Evolutionary conservation across 169 alveolate genomes (phyloP).

Genomic region (Besnoitia besnoiti): DNA sequence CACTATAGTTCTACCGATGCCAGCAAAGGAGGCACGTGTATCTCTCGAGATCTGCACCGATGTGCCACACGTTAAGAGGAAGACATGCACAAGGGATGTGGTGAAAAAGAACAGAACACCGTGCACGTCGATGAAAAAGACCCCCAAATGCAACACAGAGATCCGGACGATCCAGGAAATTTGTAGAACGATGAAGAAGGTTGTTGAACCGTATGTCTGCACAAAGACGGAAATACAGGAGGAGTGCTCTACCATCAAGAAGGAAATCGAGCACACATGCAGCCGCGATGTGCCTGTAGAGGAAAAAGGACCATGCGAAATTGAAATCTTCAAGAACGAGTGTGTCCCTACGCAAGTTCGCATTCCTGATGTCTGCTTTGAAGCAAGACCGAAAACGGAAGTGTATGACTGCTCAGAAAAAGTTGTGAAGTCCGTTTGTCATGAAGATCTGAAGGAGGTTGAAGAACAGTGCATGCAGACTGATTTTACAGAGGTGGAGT

Average conservation of each 20-base stretch:
- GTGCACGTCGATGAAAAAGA: not conserved
- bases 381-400: slow-evolving; percentile 33
- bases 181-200: slow-evolving; percentile 25
- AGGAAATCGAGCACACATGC: slow-evolving; percentile 14
- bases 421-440: not conserved
- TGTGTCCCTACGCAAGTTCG: slow-evolving; percentile 34
- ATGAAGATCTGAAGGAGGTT: slow-evolving; percentile 7
- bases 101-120: slow-evolving; percentile 21
- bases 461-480: slow-evolving; percentile 30
- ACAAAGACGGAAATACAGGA: slow-evolving; percentile 22
- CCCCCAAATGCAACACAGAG: not conserved
- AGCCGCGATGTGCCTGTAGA: slow-evolving; percentile 39
- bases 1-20: not conserved
- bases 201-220: slow-evolving; percentile 25
- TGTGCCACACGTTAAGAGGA: slow-evolving; percentile 32
- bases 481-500: slow-evolving; percentile 17
- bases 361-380: slow-evolving; percentile 34
- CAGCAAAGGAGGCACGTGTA: slow-evolving; percentile 7
- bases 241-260: slow-evolving; percentile 17
- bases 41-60: slow-evolving; percentile 22
- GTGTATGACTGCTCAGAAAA: slow-evolving; percentile 34
- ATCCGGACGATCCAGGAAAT: not conserved
- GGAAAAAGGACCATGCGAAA: slow-evolving; percentile 29
- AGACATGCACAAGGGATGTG: slow-evolving; percentile 30
- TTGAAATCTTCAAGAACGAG: slow-evolving; percentile 31